Percentiles rank a stretch among this genome's conserved stretches.
Conservation (phyloP, 768 basidiomycete species). For the Cystofilobasidium bisporidii region DNA sequence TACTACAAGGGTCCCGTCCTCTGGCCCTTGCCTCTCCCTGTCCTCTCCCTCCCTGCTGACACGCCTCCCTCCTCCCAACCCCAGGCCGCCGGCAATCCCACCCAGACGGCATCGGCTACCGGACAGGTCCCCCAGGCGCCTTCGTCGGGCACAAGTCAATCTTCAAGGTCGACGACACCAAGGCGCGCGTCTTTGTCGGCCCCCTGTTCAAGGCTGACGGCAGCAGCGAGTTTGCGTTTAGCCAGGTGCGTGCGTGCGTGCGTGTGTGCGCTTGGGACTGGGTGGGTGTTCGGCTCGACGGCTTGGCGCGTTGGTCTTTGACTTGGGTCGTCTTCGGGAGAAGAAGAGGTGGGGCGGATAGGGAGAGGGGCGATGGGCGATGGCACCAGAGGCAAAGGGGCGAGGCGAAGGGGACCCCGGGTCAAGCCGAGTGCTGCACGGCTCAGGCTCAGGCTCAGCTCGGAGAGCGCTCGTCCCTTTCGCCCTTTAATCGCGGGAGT, state of each 20-base stretch:
- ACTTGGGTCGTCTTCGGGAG: no score
- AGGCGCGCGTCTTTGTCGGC: constrained; percentile 74
- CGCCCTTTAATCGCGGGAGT: no score
- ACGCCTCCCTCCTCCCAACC: neutral
- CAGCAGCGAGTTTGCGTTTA: constrained; percentile 1
- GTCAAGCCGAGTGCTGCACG: no score
- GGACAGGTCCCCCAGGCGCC: constrained; percentile 80
- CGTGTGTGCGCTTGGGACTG: no score
- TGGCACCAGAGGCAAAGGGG: no score
- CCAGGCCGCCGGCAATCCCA: constrained; percentile 72
- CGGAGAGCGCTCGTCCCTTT: no score
- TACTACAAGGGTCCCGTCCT: constrained; percentile 72
- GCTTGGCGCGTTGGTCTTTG: neutral
- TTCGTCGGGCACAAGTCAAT: constrained; percentile 65
- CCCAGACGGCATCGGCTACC: constrained; percentile 64
- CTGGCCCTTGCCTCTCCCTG: neutral
- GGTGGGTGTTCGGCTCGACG: neutral
- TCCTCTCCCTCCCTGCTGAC: neutral
- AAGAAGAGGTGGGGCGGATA: no score
- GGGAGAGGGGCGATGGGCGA: no score
- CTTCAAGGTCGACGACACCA: constrained; percentile 68
- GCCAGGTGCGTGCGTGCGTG: neutral
- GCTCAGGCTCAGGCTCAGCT: no score
- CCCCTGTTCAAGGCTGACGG: constrained; percentile 42
- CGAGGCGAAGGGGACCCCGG: no score